These are phyloP conservation scores for Senna siamea DNA, from an alignment of 306 rosid genomes.

Conservation along the genomic window DNA sequence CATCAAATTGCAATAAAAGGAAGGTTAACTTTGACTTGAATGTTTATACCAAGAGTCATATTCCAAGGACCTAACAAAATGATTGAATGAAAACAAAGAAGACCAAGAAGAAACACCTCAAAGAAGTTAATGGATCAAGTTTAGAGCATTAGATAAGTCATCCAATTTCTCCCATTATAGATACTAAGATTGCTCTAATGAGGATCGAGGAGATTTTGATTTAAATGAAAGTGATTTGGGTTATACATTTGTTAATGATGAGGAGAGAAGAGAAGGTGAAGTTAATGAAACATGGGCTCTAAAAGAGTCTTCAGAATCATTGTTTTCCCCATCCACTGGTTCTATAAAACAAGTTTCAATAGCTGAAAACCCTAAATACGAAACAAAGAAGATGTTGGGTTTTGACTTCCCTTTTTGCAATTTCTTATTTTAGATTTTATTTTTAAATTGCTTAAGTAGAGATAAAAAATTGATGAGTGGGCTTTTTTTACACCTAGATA, in stretches of 20 bases:
- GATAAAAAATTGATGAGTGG: too few species aligned
- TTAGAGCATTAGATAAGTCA: conserved; percentile 14
- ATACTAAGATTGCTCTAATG: conserved; percentile 38
- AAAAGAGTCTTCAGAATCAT: conserved; percentile 74
- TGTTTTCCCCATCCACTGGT: conserved; percentile 68
- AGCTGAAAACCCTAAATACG: too few species aligned
- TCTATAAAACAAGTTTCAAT: conserved; percentile 50
- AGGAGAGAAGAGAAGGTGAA: too few species aligned
- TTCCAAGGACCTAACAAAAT: conserved; percentile 23
- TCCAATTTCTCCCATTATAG: conserved; percentile 20
- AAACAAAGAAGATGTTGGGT: too few species aligned
- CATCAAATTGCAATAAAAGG: conserved; percentile 35
- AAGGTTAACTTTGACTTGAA: conserved; percentile 42
- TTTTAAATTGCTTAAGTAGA: too few species aligned
- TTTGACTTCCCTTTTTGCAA: too few species aligned
- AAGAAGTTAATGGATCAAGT: conserved; percentile 20
- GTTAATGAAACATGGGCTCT: conserved; percentile 12
- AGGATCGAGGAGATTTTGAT: conserved; percentile 32
- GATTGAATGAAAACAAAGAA: conserved; percentile 27
- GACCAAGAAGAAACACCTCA: conserved; percentile 31
- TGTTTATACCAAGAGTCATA: conserved; percentile 33
- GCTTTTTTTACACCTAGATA: too few species aligned
- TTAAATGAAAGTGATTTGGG: too few species aligned
- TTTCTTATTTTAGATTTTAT: too few species aligned
- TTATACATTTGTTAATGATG: too few species aligned